Evolutionary conservation across 352 stramenopile species (phyloP).

Genomic region (Phytopythium litorale): DNA sequence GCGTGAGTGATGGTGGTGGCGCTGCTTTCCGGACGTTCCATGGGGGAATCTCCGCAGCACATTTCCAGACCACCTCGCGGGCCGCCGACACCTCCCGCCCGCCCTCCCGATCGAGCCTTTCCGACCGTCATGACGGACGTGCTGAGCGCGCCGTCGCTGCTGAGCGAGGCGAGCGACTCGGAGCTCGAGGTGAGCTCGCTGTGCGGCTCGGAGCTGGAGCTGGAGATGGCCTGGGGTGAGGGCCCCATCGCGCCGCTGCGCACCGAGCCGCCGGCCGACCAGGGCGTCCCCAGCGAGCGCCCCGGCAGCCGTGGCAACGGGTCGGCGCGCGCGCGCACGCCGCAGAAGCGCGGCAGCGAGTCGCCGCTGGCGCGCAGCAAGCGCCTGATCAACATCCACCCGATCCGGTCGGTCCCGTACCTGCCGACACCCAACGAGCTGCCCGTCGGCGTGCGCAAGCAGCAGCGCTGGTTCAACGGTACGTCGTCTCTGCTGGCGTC

Average conservation of each 20-base stretch:
- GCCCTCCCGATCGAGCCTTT: neutral
- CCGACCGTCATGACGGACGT: constrained; percentile 1
- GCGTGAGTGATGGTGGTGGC: neutral
- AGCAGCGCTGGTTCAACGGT: constrained; percentile 87
- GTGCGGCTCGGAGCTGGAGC: constrained; percentile 68
- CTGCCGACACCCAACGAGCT: constrained; percentile 67
- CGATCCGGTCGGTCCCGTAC: constrained; percentile 60
- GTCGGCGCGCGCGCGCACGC: constrained; percentile 57
- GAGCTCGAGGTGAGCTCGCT: constrained; percentile 61
- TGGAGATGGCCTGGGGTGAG: constrained; percentile 76
- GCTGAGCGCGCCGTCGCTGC: constrained; percentile 8
- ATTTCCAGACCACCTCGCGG: neutral
- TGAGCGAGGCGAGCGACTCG: constrained; percentile 48
- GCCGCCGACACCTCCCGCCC: neutral
- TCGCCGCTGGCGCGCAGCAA: constrained; percentile 61
- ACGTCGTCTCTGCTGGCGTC: neutral
- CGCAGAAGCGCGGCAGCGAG: constrained; percentile 53
- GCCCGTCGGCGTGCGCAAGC: constrained; percentile 59
- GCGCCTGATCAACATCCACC: constrained; percentile 78
- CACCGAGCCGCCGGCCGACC: constrained; percentile 11
- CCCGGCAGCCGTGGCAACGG: constrained; percentile 61
- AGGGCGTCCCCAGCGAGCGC: constrained; percentile 19
- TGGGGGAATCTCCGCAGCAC: neutral
- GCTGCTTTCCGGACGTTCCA: neutral
- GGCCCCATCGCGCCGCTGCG: constrained; percentile 70